Evolutionary conservation across 257 asterid species (phyloP).

Genomic region (Fraxinus excelsior): DNA sequence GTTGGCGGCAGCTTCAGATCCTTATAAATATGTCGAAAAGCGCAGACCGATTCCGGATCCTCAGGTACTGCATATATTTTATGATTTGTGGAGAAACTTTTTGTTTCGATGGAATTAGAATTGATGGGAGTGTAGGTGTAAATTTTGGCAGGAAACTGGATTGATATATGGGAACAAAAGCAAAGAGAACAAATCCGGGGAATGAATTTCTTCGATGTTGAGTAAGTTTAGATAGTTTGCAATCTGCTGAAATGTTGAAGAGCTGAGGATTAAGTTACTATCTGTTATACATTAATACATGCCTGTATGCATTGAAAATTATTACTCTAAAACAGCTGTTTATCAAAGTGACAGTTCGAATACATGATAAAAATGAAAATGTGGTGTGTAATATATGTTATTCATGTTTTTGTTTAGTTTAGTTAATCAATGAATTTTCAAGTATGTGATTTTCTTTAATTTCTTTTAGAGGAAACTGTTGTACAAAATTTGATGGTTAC

Average conservation of each 20-base stretch:
- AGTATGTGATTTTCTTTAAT: background rate
- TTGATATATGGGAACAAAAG: slow-evolving; percentile 72
- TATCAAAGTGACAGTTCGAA: slow-evolving; percentile 21
- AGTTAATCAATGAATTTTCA: background rate
- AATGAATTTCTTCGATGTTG: slow-evolving; percentile 29
- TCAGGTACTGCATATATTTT: slow-evolving; percentile 46
- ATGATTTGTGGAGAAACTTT: background rate
- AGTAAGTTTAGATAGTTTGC: slow-evolving; percentile 48
- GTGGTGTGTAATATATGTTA: slow-evolving; percentile 19
- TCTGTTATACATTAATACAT: slow-evolving; percentile 28
- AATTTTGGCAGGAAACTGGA: slow-evolving; percentile 64
- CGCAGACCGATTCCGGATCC: slow-evolving; percentile 86
- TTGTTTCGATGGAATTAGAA: slow-evolving; percentile 21
- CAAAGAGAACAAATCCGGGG: slow-evolving; percentile 37
- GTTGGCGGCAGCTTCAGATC: slow-evolving; percentile 64
- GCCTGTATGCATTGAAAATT: slow-evolving; percentile 23
- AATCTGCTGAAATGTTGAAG: slow-evolving; percentile 29
- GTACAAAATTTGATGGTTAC: slow-evolving; percentile 3
- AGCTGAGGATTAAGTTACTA: slow-evolving; percentile 18
- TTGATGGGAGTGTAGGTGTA: slow-evolving; percentile 1
- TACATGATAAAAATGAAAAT: slow-evolving; percentile 22
- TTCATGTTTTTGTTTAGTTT: background rate
- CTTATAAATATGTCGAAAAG: slow-evolving; percentile 72
- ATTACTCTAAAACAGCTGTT: slow-evolving; percentile 12
- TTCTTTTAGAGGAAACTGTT: background rate